These are phyloP conservation scores for Aureobasidium sp. DNA, from an alignment of 2,329 filamentous ascomycete genomes.

Conservation along the genomic window DNA sequence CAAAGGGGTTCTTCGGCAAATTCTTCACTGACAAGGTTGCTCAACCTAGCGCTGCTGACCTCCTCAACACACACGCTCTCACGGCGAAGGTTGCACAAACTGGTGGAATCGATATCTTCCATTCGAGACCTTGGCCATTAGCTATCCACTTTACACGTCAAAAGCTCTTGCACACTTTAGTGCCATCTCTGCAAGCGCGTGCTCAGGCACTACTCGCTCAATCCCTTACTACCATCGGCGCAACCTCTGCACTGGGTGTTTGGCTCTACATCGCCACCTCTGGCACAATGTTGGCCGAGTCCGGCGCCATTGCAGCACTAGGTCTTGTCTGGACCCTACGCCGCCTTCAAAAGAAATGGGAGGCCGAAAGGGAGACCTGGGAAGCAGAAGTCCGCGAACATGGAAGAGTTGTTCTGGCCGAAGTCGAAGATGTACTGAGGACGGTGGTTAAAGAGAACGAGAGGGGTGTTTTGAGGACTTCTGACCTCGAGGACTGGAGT, in stretches of 20 bases:
- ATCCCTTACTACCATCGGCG: conserved; percentile 62
- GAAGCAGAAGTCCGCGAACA: conserved; percentile 48
- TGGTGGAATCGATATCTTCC: conserved; percentile 25
- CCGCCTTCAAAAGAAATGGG: conserved; percentile 52
- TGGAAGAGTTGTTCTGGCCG: conserved; percentile 46
- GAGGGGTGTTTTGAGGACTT: conserved; percentile 27
- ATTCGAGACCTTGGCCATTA: conserved; percentile 56
- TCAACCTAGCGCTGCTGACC: conserved; percentile 20
- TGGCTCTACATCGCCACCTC: conserved; percentile 49
- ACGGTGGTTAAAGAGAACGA: conserved; percentile 39
- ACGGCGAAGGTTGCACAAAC: conserved; percentile 21
- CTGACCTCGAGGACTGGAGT: conserved; percentile 32
- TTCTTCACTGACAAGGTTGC: not conserved
- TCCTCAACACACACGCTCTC: conserved; percentile 23
- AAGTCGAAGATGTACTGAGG: conserved; percentile 44
- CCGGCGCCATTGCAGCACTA: conserved; percentile 50
- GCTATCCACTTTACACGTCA: conserved; percentile 65
- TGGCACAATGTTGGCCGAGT: conserved; percentile 47
- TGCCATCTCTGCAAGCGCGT: conserved; percentile 38
- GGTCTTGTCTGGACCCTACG: conserved; percentile 50
- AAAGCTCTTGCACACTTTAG: conserved; percentile 31
- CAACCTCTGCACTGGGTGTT: conserved; percentile 43
- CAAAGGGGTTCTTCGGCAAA: conserved; percentile 9
- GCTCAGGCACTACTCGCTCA: conserved; percentile 54
- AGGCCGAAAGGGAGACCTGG: conserved; percentile 44